Evolutionary conservation across 225 moss, liverwort and hornwort genomes (phyloP), one percentile per base, ranked within the genome.

Genomic region (Thuidium tamariscinum): DNA sequence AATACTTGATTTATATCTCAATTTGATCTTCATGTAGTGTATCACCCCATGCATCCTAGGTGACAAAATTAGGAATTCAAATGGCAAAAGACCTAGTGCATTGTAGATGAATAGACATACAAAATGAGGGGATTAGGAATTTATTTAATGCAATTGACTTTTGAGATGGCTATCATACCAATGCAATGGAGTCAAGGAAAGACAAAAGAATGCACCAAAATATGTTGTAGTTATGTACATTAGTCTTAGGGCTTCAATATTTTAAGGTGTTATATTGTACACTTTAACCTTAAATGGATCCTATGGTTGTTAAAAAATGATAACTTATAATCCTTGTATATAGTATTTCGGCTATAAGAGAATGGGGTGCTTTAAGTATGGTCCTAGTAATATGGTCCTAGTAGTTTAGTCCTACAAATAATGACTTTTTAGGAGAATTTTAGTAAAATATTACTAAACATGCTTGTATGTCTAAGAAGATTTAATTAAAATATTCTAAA

Each of bases 251-350:
- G 5, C 27, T 44, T 70, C 16, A 44, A 44, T 42, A 70, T 70
- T 70, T 16, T 5, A 27, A 27, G 44, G 27, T 9, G 27, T 42
- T 2, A 42, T 16, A 44, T 27, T 42, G 3, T 42, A 2, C 0
- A 41, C 3, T 1, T 26, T 39, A 39, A 25, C 2, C 0, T 25
- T 14, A 68, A 68, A 25, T 4, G 0, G 0, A 16, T 2, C 26
- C 26, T 42, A 42, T 5, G 0, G 3, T 69, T 0, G 0, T 70
- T 72, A 1, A 29, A 27, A 69, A 44, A 71, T 44, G 41, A 69
- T 2, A 41, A 42, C 2, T 42, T 16, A 26, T 15, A 1, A 9
- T 10, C 11, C 2, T 64, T 19, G 3, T 20, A n/a, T 65, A 5
- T 19, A 26, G 15, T 15, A 42, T 26, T n/a, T n/a, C n/a, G n/a